phyloP scores from a whole-genome alignment of 495 filamentous ascomycete genomes.

The Penicillium cataractarum region DNA sequence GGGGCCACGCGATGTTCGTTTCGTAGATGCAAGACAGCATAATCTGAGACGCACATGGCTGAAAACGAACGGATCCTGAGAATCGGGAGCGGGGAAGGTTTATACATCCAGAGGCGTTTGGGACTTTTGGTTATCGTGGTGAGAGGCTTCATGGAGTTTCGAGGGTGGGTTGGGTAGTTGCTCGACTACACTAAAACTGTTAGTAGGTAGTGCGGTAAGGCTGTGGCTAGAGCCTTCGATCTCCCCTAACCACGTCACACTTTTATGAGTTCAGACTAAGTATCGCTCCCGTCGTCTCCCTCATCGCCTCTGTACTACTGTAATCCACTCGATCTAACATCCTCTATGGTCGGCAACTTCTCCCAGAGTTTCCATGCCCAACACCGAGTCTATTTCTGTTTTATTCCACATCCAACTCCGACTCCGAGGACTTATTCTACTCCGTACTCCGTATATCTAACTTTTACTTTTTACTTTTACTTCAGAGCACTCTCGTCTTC shows the following conservation, averaged over 20 bases:
- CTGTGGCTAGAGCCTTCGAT: no score
- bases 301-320: background rate
- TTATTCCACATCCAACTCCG: background rate
- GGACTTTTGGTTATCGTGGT: background rate
- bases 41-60: slow-evolving; percentile 30
- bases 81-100: slow-evolving; percentile 5
- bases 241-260: no score
- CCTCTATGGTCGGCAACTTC: background rate
- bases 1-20: slow-evolving; percentile 5
- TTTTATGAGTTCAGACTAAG: no score
- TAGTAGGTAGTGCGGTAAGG: no score
- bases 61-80: slow-evolving; percentile 6
- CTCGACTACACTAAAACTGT: background rate
- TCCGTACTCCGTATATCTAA: background rate
- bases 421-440: background rate
- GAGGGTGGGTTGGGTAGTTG: background rate
- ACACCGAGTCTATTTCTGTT: no score
- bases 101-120: background rate
- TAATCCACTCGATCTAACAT: background rate
- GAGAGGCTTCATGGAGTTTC: no score
- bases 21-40: slow-evolving; percentile 13
- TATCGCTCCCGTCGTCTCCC: no score
- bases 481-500: background rate
- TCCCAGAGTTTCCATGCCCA: background rate
- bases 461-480: background rate